Base-by-base conservation (phyloP, 495 filamentous ascomycete species). In the Jackrogersella minutella region DNA sequence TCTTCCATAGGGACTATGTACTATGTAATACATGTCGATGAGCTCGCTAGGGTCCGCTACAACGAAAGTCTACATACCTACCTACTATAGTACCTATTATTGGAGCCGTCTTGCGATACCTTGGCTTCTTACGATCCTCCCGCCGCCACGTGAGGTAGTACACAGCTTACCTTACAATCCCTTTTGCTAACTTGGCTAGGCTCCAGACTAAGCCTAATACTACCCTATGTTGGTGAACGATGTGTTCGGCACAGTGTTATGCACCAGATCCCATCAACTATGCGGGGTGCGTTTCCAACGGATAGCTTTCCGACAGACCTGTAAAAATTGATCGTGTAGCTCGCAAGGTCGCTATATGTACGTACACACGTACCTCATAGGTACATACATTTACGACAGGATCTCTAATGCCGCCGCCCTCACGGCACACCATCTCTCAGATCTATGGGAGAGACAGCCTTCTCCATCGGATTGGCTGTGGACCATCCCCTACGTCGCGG, bases 281-380 rank as follows among this genome's bases (percentile, higher is more conserved):
- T 69, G 66, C 61, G 66, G 66, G 66, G 66, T 69, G 66, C 61
- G 61, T 69, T 65, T 57, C 43, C 61, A 61, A 44, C 61, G 66
- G 66, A 56, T 64, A 65, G 66, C 61, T 65, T 65, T 65, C 66
- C 61, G 61, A 69, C 36, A 31, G 56, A 65, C 61, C 51, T 69
- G 55, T 64, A 43, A 64, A 62, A 55, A 37, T 19, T 28, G 21
- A 64, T 69, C 61, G 52, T 58, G 36, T 62, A 46, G 21, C 49
- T 60, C 60, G 43, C 55, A 58, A 52, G 60, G 55, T 55, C 55
- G 43, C 37, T 41, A 58, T 21, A 31, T 11, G 11, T 49, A 26
- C 3, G 26, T 30, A 30, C 41, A 63, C 16, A 31, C 26, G 17
- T 49, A 26, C 44, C 21, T 46, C 40, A 54, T 49, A 58, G 26